Evolutionary conservation across 768 basidiomycete genomes (phyloP).

Genomic region (Sporobolomyces phaffii): DNA sequence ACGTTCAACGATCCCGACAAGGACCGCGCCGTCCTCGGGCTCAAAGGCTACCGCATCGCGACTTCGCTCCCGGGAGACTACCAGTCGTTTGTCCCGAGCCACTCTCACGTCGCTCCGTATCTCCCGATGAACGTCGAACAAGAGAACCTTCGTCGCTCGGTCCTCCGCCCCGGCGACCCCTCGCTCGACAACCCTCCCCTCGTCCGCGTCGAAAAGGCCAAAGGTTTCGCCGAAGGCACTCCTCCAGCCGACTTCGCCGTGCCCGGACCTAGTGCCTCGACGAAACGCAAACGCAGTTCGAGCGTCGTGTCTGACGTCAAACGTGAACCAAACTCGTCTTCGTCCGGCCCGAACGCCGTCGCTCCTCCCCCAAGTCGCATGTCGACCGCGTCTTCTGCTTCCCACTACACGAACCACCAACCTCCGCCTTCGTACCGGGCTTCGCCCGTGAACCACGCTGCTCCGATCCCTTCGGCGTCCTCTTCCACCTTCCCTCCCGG

Average conservation of each 20-base stretch:
- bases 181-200: slow-evolving; percentile 19
- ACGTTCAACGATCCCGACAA: slow-evolving; percentile 3
- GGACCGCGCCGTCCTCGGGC: not conserved
- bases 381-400: too few species aligned
- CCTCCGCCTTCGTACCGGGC: not conserved
- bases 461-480: too few species aligned
- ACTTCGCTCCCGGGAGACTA: not conserved
- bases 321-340: not conserved
- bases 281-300: not conserved
- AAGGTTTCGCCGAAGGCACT: not conserved
- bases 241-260: not conserved
- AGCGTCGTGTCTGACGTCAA: not conserved
- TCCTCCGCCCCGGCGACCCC: not conserved
- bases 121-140: slow-evolving; percentile 11
- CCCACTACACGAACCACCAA: too few species aligned
- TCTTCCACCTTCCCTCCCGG: not conserved
- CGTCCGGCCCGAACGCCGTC: too few species aligned
- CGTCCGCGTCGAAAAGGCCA: not conserved
- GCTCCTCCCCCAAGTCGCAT: too few species aligned
- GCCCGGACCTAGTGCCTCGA: too few species aligned
- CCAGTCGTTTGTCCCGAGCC: not conserved
- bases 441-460: not conserved
- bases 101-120: slow-evolving; percentile 20
- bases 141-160: slow-evolving; percentile 10
- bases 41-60: not conserved